Evolutionary conservation across 2,329 filamentous ascomycete species (phyloP), one percentile per base, ranked within the genome.

Genomic region (Phialophora expanda): DNA sequence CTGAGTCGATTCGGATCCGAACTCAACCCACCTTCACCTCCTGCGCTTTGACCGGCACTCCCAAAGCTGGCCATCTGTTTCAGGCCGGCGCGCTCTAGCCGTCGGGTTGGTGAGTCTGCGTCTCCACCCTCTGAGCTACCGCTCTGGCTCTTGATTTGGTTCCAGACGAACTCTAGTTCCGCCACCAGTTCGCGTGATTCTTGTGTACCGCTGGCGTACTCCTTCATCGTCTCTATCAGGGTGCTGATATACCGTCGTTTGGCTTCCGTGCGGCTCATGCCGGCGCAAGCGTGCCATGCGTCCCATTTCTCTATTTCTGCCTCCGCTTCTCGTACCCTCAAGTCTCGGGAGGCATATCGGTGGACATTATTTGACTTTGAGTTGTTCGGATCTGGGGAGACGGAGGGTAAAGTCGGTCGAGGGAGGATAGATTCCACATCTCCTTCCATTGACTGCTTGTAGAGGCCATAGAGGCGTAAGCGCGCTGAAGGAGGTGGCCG

Each of bases 161-260:
- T 93, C 95, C 95, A 99, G 46, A 99, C 94, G 74, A 98, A 99
- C 79, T 99, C 95, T n/a, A 99, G 86, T 78, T 99, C 95, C 9
- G 89, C 85, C 44, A 98, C 93, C 46, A 99, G 84, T 78, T 96
- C 93, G 66, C 89, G 86, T 7, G 92, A 92, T 76, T 97, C 93
- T 56, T 79, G 75, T 0, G 93, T 97, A 48, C 90, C 85, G 51
- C 85, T 95, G 57, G 95, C 95, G 81, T 96, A 98, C 75, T 88
- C 87, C 81, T 97, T 93, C 93, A 99, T 98, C 0, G 93, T 98
- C 73, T 94, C 90, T 77, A 99, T 96, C 66, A 99, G 83, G 20
- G 92, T 93, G 74, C 93, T 91, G 76, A 99, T 94, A 77, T 99
- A 98, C 72, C 90, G 86, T 73, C 91, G 88, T 84, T 99, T 99